Evolutionary conservation across 1,284 basidiomycete genomes (phyloP).

Genomic region (Moniliella sp.): DNA sequence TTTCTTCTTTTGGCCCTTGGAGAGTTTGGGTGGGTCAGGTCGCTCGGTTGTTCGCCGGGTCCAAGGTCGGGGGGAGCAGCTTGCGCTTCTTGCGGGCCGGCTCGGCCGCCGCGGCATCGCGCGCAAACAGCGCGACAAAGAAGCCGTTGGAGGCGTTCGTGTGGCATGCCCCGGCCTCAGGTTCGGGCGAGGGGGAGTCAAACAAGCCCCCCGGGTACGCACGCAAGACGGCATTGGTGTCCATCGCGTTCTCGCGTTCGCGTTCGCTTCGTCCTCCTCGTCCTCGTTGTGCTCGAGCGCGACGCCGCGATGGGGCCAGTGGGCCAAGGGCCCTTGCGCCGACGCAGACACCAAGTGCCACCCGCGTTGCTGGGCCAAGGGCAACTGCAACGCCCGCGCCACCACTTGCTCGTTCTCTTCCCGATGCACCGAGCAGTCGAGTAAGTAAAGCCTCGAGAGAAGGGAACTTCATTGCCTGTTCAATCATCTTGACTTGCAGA

Average conservation of each 20-base stretch:
- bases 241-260: neutral
- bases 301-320: slow-evolving; percentile 16
- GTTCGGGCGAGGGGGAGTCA: neutral
- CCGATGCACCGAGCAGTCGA: slow-evolving; percentile 84
- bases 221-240: slow-evolving; percentile 9
- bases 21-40: no score
- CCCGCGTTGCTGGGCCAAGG: slow-evolving; percentile 7
- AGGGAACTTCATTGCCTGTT: slow-evolving; percentile 75
- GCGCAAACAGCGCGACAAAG: slow-evolving; percentile 19
- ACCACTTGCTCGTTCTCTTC: slow-evolving; percentile 75
- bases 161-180: slow-evolving; percentile 4
- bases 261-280: neutral
- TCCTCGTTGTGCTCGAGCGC: slow-evolving; percentile 5
- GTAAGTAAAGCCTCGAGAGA: slow-evolving; percentile 57
- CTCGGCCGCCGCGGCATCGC: neutral
- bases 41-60: no score
- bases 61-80: no score
- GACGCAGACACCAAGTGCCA: slow-evolving; percentile 16
- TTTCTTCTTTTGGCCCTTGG: no score
- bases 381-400: slow-evolving; percentile 31
- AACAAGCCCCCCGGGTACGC: slow-evolving; percentile 11
- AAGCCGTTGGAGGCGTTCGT: slow-evolving; percentile 18
- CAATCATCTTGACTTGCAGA: slow-evolving; percentile 66
- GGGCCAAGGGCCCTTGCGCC: slow-evolving; percentile 11
- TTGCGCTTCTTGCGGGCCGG: no score